phyloP scores from a whole-genome alignment of 2,329 filamentous ascomycete species.

The Camillea tinctor region DNA sequence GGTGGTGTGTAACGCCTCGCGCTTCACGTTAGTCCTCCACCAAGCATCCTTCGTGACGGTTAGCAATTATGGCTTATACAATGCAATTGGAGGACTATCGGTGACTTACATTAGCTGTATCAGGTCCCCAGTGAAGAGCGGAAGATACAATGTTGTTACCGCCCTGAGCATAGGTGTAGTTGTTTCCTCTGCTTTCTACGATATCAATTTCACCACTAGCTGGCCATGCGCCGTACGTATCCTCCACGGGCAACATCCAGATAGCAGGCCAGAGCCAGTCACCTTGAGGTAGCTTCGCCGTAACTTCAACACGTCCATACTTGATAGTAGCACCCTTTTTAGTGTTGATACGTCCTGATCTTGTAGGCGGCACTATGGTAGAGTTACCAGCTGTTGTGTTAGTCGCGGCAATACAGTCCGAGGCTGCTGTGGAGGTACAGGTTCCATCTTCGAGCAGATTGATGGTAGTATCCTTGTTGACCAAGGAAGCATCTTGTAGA shows the following conservation, averaged over 20 bases:
- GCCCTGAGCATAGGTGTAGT: constrained; percentile 71
- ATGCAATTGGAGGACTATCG: background rate
- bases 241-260: constrained; percentile 77
- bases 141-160: constrained; percentile 81
- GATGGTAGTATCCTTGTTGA: constrained; percentile 65
- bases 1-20: constrained; percentile 70
- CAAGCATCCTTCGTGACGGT: constrained; percentile 57
- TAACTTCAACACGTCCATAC: constrained; percentile 79
- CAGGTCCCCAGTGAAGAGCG: constrained; percentile 79
- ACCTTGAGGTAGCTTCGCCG: constrained; percentile 70
- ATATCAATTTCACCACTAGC: constrained; percentile 83
- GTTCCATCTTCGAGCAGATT: constrained; percentile 64
- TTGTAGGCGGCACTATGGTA: constrained; percentile 73
- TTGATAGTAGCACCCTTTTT: constrained; percentile 69
- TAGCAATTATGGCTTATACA: background rate
- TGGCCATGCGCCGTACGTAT: constrained; percentile 76
- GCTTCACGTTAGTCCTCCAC: constrained; percentile 82
- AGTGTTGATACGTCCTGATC: constrained; percentile 76
- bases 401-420: constrained; percentile 67
- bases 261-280: constrained; percentile 94
- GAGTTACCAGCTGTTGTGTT: constrained; percentile 70
- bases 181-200: constrained; percentile 77
- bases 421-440: constrained; percentile 62
- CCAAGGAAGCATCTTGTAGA: constrained; percentile 65
- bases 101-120: constrained; percentile 49